phyloP scores from a whole-genome alignment of 1,284 basidiomycete species.

The Apiotrichum laibachii region DNA sequence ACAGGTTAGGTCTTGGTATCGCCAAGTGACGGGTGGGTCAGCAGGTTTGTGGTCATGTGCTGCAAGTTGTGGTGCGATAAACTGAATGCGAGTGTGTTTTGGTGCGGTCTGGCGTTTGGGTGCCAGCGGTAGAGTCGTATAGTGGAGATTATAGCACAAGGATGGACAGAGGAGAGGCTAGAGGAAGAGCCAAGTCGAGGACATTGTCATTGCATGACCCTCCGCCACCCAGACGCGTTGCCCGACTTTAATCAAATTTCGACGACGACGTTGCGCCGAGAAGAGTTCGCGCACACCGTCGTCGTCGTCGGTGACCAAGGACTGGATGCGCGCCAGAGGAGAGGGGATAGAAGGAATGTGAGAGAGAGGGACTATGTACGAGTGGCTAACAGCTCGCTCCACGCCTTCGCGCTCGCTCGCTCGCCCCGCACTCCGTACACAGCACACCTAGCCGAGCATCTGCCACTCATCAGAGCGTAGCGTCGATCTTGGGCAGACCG shows the following conservation, averaged over 20 bases:
- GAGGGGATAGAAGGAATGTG: neutral
- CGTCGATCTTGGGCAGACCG: neutral
- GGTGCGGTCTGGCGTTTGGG: neutral
- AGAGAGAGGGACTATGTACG: constrained; percentile 24
- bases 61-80: neutral
- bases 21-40: neutral
- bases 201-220: constrained; percentile 11
- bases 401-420: constrained; percentile 32
- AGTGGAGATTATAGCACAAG: neutral
- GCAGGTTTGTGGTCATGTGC: neutral
- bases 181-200: neutral
- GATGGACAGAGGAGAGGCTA: neutral
- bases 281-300: constrained; percentile 1
- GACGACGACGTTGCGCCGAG: neutral
- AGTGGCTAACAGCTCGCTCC: constrained; percentile 29
- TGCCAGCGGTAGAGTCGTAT: neutral
- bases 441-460: constrained; percentile 13
- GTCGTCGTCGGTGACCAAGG: neutral
- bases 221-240: neutral
- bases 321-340: neutral
- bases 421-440: constrained; percentile 31
- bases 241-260: neutral
- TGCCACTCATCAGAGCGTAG: neutral
- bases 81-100: constrained; percentile 1
- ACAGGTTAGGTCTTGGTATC: no score